A percentile compares a stretch with the other conserved stretches of the same genome.
Evolutionary conservation across 2,329 filamentous ascomycete species (phyloP).

Genomic region (Botrytis hyacinthi): DNA sequence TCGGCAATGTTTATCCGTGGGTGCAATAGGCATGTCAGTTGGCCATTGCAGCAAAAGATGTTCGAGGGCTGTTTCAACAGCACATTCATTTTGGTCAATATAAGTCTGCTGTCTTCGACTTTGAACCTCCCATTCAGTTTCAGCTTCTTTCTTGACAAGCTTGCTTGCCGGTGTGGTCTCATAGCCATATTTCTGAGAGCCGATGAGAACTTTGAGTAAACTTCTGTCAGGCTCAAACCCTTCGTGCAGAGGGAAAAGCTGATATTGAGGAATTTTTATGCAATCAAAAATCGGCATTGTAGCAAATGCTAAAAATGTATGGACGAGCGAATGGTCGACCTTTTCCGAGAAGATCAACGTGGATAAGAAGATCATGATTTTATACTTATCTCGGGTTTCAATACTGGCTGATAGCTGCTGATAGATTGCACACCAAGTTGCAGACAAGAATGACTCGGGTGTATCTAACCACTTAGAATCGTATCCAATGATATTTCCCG

Average conservation of each 20-base stretch:
- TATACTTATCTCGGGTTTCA: slow-evolving; percentile 29
- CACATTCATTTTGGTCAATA: background rate
- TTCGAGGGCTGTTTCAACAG: slow-evolving; percentile 3
- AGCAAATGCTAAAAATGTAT: slow-evolving; percentile 38
- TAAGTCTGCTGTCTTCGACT: slow-evolving; percentile 2
- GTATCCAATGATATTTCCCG: slow-evolving; percentile 18
- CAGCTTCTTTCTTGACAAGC: background rate
- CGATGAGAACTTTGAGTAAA: slow-evolving; percentile 3
- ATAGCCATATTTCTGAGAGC: slow-evolving; percentile 10
- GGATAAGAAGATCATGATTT: slow-evolving; percentile 36
- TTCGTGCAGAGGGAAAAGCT: slow-evolving; percentile 19
- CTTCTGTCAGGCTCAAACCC: slow-evolving; percentile 18
- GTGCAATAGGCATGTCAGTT: background rate
- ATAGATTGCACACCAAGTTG: slow-evolving; percentile 32
- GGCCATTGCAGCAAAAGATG: slow-evolving; percentile 19
- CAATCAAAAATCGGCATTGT: slow-evolving; percentile 28
- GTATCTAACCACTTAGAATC: slow-evolving; percentile 26
- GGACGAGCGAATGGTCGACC: slow-evolving; percentile 31
- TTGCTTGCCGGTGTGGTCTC: slow-evolving; percentile 20
- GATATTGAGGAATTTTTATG: background rate
- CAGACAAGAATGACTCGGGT: slow-evolving; percentile 25
- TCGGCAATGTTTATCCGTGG: background rate
- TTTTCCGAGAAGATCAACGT: slow-evolving; percentile 33
- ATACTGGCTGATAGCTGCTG: slow-evolving; percentile 23
- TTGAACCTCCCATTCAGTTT: background rate